Percentiles rank a stretch among this genome's conserved stretches.
These are phyloP conservation scores for Cucumis variabilis DNA, from an alignment of 331 rosid species.

Conservation along the genomic window DNA sequence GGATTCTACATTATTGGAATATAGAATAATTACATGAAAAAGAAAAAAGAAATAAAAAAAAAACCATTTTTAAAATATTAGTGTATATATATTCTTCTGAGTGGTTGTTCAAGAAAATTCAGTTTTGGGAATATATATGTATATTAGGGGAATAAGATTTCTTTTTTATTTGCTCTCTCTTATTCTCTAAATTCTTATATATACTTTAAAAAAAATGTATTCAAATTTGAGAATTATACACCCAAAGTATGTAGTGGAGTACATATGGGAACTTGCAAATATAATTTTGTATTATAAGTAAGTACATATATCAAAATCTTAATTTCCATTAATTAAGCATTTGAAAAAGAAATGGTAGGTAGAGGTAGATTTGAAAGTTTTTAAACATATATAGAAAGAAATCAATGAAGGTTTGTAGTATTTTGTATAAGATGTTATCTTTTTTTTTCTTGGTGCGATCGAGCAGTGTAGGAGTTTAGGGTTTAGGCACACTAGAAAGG, in stretches of 20 bases:
- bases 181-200: background rate
- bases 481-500: no score
- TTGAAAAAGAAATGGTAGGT: no score
- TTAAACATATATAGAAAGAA: no score
- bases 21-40: background rate
- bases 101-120: background rate
- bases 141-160: background rate
- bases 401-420: no score
- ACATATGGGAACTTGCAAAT: background rate
- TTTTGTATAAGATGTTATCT: no score
- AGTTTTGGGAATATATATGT: constrained; percentile 16
- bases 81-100: background rate
- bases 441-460: no score
- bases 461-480: no score
- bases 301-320: no score
- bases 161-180: background rate
- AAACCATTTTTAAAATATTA: background rate
- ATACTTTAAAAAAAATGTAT: background rate
- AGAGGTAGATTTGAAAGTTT: no score
- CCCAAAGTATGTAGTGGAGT: background rate
- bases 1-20: constrained; percentile 20
- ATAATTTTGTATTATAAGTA: background rate
- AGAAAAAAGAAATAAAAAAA: background rate
- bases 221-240: background rate
- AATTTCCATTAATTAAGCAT: no score